Percentiles rank a stretch among this genome's conserved stretches.
phyloP scores from a whole-genome alignment of 169 alveolate species.

The Amoebophrya sp. region DNA sequence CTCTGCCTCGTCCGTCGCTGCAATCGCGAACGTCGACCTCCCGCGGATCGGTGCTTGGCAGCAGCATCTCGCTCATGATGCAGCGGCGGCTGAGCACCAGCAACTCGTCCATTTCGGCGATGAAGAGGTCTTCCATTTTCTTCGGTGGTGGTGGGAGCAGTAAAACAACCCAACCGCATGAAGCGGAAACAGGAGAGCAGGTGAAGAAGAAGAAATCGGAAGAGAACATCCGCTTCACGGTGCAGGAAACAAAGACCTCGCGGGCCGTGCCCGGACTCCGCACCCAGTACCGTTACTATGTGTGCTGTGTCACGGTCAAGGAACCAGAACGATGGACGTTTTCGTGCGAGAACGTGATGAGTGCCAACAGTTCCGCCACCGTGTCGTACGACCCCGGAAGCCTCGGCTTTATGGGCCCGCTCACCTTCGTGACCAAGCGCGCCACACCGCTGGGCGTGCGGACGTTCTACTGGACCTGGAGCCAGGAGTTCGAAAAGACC shows the following conservation, averaged over 20 bases:
- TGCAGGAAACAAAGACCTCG: neutral
- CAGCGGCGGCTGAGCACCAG: too few relatives aligned
- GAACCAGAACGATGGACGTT: neutral
- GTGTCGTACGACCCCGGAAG: neutral
- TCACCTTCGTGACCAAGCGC: neutral
- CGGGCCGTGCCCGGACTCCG: neutral
- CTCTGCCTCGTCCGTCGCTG: too few relatives aligned
- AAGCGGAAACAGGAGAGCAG: neutral
- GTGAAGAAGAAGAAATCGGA: neutral
- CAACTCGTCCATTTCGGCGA: too few relatives aligned
- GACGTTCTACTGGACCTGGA: constrained; percentile 20
- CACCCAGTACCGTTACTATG: neutral
- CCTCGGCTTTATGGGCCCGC: neutral
- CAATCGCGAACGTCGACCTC: too few relatives aligned
- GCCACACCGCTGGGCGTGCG: constrained; percentile 17
- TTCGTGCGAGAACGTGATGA: neutral
- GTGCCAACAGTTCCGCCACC: neutral
- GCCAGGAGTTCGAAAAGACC: neutral
- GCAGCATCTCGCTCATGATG: too few relatives aligned
- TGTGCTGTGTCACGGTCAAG: neutral
- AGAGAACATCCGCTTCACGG: neutral
- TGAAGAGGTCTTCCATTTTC: too few relatives aligned
- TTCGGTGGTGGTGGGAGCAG: too few relatives aligned
- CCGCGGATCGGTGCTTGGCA: too few relatives aligned
- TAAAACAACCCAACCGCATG: too few relatives aligned